A percentile compares a stretch with the other conserved stretches of the same genome.
These are phyloP conservation scores for Fistulinella cinereoalba DNA, from an alignment of 1,284 basidiomycete genomes.

Conservation along the genomic window DNA sequence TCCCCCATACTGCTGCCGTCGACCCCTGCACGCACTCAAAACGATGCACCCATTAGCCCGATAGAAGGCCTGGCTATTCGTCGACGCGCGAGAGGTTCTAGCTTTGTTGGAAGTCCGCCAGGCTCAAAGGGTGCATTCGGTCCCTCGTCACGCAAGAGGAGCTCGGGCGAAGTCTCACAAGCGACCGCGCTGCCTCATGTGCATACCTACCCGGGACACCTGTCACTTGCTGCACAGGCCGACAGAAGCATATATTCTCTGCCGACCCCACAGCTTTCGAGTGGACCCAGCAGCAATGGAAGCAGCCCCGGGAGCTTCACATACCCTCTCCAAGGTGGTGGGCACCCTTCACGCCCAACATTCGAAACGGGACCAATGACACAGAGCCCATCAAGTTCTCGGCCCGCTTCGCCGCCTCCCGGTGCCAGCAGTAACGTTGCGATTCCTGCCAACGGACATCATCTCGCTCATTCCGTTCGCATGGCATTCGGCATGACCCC, in stretches of 20 bases:
- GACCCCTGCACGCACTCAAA: constrained; percentile 31
- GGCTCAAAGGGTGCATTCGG: constrained; percentile 26
- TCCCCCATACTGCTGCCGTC: constrained; percentile 65
- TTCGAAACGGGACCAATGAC: constrained; percentile 26
- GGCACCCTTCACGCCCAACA: constrained; percentile 18
- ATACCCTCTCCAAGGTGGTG: constrained; percentile 28
- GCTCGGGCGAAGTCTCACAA: constrained; percentile 31
- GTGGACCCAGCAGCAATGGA: constrained; percentile 54
- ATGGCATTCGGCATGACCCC: constrained; percentile 89
- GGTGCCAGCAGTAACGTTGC: constrained; percentile 11
- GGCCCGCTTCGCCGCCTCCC: constrained; percentile 35
- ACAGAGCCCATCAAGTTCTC: constrained; percentile 32
- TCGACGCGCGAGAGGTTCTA: constrained; percentile 28
- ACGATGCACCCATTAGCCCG: constrained; percentile 32
- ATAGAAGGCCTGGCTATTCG: constrained; percentile 31
- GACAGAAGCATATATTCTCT: constrained; percentile 39
- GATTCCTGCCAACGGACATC: constrained; percentile 43
- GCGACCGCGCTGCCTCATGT: constrained; percentile 28
- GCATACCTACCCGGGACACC: constrained; percentile 34
- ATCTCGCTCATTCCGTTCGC: constrained; percentile 77
- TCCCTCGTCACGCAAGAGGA: constrained; percentile 30
- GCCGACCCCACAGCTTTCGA: constrained; percentile 59
- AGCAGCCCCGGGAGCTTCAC: constrained; percentile 51
- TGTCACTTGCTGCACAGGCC: constrained; percentile 28
- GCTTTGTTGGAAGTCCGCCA: constrained; percentile 44